Evolutionary conservation across 2,329 filamentous ascomycete species (phyloP).

Genomic region (Simplicillium aogashimaense): DNA sequence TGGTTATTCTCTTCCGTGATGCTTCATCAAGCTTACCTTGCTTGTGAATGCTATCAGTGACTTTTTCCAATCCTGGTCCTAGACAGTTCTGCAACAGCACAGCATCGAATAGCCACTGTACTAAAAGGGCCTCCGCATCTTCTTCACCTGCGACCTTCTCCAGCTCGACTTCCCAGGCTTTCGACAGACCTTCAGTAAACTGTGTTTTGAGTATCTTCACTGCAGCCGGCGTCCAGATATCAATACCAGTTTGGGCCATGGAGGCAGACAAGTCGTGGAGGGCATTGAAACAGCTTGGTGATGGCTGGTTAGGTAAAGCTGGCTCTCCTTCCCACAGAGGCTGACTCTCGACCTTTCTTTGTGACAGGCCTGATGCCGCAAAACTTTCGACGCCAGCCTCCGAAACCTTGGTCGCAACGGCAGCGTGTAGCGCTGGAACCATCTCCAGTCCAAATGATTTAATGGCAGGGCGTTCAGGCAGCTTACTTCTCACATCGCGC

Average conservation of each 20-base stretch:
- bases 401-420: conserved; percentile 45
- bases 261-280: conserved; percentile 52
- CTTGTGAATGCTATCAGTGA: conserved; percentile 35
- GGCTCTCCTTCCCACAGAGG: conserved; percentile 75
- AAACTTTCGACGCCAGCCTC: conserved; percentile 39
- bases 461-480: conserved; percentile 43
- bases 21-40: conserved; percentile 39
- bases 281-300: conserved; percentile 62
- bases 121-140: background rate
- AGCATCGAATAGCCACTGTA: conserved; percentile 51
- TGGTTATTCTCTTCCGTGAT: conserved; percentile 43
- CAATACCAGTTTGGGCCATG: conserved; percentile 63
- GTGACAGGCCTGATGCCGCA: conserved; percentile 26
- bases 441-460: conserved; percentile 49
- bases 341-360: conserved; percentile 45
- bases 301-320: conserved; percentile 67
- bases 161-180: conserved; percentile 35
- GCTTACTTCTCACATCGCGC: conserved; percentile 59
- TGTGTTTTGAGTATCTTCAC: conserved; percentile 52
- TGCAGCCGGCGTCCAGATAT: conserved; percentile 71
- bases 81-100: conserved; percentile 38
- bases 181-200: conserved; percentile 40
- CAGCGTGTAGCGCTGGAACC: conserved; percentile 54
- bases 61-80: conserved; percentile 18
- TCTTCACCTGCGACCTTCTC: conserved; percentile 13